Evolutionary conservation across 371 early-diverging fungal genomes (phyloP), one percentile per base, ranked within the genome.

Genomic region (Rhizopus delemar): DNA sequence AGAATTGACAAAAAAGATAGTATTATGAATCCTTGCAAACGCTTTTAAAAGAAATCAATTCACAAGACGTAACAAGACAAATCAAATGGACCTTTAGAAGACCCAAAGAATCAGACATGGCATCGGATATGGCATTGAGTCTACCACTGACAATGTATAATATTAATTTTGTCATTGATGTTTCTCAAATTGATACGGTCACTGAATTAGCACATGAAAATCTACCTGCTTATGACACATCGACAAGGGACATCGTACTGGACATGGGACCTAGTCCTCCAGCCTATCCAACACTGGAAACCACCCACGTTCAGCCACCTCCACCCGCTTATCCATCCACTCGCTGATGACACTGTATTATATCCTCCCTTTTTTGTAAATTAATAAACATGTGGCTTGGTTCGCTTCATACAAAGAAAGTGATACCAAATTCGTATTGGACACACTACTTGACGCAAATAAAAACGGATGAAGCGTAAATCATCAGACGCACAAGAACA

Each of bases 81-180:
- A 51, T 77, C 12, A 71, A 71, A 60, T 77, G 77, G 77, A 50
- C 46, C 33, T 64, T 64, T 49, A 53, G 77, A 45, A 60, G 72
- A 43, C 28, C 66, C 34, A 58, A 70, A 28, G 68, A 71, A 31
- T 49, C 48, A 8, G 77, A 77, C 41, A 71, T 65, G 8, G 51
- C 71, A n/a, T 32, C 28, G 4, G 41, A 45, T 39, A 41, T 76
- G 39, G 58, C 62, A 36, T 54, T 76, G 12, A 38, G 22, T 8
- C 39, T 8, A 9, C 69, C 66, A 22, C 8, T 73, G 3, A 15
- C 46, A 2, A 54, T 41, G 33, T 68, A 60, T 29, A 60, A 59
- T 5, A 60, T 77, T 22, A 62, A 62, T n/a, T 53, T 73, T 28
- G 51, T 77, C 6, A 59, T 77, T n/a, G 72, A 73, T 35, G 51